Percentiles rank a stretch among this genome's conserved stretches.
These are phyloP conservation scores for Hanseniaspora gamundiae DNA, from an alignment of 1,139 yeast genomes.

Conservation along the genomic window DNA sequence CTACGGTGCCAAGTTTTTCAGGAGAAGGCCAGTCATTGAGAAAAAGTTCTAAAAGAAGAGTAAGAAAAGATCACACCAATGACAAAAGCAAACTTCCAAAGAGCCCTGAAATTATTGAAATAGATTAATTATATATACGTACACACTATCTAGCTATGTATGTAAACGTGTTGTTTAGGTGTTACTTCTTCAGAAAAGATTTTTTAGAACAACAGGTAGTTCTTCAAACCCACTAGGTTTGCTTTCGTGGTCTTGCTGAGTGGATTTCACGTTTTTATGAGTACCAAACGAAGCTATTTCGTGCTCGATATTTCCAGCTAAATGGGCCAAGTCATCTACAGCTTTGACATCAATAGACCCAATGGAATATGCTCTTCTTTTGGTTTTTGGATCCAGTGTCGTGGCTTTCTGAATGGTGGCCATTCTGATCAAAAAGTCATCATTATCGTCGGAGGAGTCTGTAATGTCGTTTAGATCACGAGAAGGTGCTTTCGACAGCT, in stretches of 20 bases:
- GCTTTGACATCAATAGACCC: constrained; percentile 16
- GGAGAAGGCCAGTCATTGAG: constrained; percentile 67
- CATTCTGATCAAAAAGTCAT: constrained; percentile 17
- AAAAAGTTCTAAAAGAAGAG: constrained; percentile 64
- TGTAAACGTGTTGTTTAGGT: background rate
- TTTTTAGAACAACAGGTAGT: constrained; percentile 27
- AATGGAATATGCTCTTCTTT: constrained; percentile 26
- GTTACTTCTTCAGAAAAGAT: constrained; percentile 6
- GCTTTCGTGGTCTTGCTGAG: background rate
- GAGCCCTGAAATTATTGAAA: constrained; percentile 70
- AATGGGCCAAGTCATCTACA: background rate
- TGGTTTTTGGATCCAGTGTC: constrained; percentile 13
- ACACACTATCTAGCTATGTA: background rate
- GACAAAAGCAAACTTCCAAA: constrained; percentile 32
- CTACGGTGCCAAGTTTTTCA: constrained; percentile 27
- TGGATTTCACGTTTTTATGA: background rate
- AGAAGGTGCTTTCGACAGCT: background rate
- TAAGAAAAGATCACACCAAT: constrained; percentile 31
- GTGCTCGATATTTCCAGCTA: no score
- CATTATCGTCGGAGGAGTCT: constrained; percentile 4
- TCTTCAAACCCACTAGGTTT: constrained; percentile 15
- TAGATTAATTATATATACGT: constrained; percentile 47
- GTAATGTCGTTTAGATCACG: background rate
- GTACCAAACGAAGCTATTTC: no score
- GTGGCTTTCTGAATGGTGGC: constrained; percentile 14